Base-by-base conservation (phyloP, 2,329 filamentous ascomycete species). In the Aspergillus sergii region DNA sequence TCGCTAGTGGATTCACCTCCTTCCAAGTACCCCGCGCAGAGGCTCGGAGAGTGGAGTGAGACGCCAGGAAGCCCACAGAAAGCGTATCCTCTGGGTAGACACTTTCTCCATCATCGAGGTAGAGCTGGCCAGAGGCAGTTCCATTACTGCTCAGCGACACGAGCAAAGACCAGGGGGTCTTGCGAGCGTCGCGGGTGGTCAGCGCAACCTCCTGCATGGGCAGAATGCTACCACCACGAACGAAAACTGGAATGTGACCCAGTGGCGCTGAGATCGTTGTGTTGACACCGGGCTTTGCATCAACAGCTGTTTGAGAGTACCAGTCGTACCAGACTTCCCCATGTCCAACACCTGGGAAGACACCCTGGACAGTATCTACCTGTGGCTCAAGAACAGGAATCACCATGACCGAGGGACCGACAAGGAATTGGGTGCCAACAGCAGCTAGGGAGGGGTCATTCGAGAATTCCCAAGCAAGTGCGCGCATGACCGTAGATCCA, bases 101-200 rank as follows among this genome's bases (percentile, higher is more conserved):
- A 60, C 87, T 91, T 77, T 89, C 89, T 1, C 91, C 91, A 68
- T 94, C 91, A 69, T 94, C 91, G 9, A 93, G 73, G 72, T 94
- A 93, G 34, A 94, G 75, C 21, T 80, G 75, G 0, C 91, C 91
- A 2, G 71, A 78, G 0, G 91, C 90, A 1, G 76, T 74, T 0
- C 88, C 87, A 19, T 83, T 71, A 1, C 72, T 69, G 65, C 85
- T 82, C 1, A 91, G 82, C 2, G 89, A 88, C 1, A 87, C 85
- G 11, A 93, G 79, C 46, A 94, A 67, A 9, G 85, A 85, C 89
- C 90, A 94, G 0, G 87, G 84, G 55, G 86, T 91, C 56, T 82
- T 80, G 41, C 90, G 83, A 23, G 84, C 86, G 41, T 86, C 87
- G 0, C 81, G 77, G 0, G 90, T 93, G 2, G 90, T 93, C 76